These are phyloP conservation scores for Meira nashicola DNA, from an alignment of 1,284 basidiomycete genomes.

Conservation along the genomic window DNA sequence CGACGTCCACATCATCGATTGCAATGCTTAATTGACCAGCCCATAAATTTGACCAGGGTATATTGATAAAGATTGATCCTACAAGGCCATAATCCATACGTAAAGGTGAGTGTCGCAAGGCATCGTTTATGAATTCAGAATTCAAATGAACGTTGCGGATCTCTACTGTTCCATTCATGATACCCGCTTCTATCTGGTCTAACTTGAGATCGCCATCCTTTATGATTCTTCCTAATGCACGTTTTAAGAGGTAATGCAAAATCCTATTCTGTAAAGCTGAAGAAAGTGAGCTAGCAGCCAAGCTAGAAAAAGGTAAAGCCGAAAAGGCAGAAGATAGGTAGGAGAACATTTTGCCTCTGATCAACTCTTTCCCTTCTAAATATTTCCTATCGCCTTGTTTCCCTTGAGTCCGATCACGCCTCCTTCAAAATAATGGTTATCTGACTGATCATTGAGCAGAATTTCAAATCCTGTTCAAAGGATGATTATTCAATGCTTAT, in stretches of 20 bases:
- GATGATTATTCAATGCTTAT: too few relatives aligned
- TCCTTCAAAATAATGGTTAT: too few relatives aligned
- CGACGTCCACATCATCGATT: not conserved
- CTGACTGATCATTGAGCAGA: too few relatives aligned
- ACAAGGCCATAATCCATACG: slow-evolving; percentile 5
- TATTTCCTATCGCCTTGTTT: not conserved
- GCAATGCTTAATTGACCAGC: not conserved
- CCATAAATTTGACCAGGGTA: not conserved
- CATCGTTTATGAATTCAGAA: slow-evolving; percentile 59
- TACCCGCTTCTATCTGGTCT: slow-evolving; percentile 82
- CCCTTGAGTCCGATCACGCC: not conserved
- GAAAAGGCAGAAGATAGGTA: not conserved
- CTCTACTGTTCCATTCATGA: slow-evolving; percentile 80
- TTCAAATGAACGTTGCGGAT: slow-evolving; percentile 77
- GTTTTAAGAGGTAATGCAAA: slow-evolving; percentile 79
- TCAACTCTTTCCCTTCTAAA: not conserved
- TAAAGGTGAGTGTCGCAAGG: not conserved
- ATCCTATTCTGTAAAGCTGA: slow-evolving; percentile 72
- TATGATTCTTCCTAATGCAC: slow-evolving; percentile 75
- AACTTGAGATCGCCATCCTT: slow-evolving; percentile 81
- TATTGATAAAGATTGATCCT: slow-evolving; percentile 4
- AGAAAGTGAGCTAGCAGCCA: not conserved
- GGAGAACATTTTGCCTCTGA: slow-evolving; percentile 1
- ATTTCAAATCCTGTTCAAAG: too few relatives aligned
- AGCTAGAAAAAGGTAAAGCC: not conserved